Conservation (phyloP, 306 rosid species). For the Begonia loranthoides region DNA sequence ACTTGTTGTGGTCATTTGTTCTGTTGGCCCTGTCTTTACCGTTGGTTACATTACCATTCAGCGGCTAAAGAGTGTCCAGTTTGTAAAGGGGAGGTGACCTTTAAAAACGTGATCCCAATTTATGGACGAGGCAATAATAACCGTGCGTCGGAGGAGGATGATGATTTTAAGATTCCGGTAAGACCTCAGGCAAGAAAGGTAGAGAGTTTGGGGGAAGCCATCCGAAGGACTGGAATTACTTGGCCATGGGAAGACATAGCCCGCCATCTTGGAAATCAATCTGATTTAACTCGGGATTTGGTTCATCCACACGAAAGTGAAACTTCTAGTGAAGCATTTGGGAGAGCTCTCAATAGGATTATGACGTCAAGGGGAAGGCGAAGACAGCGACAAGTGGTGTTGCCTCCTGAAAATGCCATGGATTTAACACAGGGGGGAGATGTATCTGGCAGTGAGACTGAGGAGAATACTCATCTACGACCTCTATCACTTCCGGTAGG, state of each 20-base stretch:
- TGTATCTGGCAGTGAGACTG: slow-evolving; percentile 26
- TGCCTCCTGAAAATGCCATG: slow-evolving; percentile 38
- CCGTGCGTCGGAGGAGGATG: slow-evolving; percentile 46
- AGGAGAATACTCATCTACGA: slow-evolving; percentile 44
- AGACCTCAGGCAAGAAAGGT: slow-evolving; percentile 82
- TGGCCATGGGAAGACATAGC: slow-evolving; percentile 81
- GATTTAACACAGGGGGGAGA: slow-evolving; percentile 38
- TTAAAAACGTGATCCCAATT: slow-evolving; percentile 66
- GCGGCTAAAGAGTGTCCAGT: slow-evolving; percentile 92
- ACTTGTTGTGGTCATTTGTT: slow-evolving; percentile 96
- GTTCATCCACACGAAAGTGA: slow-evolving; percentile 41
- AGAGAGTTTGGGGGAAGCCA: slow-evolving; percentile 81
- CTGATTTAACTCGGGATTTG: slow-evolving; percentile 46
- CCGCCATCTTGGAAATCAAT: slow-evolving; percentile 69
- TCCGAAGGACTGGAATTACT: slow-evolving; percentile 48
- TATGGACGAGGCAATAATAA: slow-evolving; percentile 64
- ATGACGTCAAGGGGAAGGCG: slow-evolving; percentile 64
- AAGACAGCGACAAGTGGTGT: slow-evolving; percentile 44
- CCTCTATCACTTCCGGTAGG: slow-evolving; percentile 43
- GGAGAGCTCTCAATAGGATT: slow-evolving; percentile 59
- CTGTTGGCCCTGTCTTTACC: slow-evolving; percentile 87
- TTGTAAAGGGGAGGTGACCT: slow-evolving; percentile 87
- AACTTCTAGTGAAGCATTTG: slow-evolving; percentile 32
- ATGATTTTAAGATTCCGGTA: slow-evolving; percentile 50
- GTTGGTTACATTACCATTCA: slow-evolving; percentile 75